Percentiles rank a stretch among this genome's conserved stretches.
Conservation (phyloP, 495 filamentous ascomycete genomes). For the Daldinia grandis region DNA sequence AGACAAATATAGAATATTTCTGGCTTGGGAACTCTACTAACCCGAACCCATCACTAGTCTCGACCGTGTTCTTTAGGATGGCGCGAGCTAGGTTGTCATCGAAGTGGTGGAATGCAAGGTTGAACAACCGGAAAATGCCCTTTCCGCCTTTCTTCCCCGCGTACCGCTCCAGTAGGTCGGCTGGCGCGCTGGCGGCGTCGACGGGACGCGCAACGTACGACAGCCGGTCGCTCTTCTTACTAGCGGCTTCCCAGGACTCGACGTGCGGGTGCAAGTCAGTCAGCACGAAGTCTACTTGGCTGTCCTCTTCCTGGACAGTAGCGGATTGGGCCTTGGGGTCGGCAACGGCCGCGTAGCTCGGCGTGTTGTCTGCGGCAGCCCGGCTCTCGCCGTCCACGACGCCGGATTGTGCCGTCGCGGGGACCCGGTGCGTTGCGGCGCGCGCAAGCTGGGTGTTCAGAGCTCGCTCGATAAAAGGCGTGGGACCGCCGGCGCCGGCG, state of each 20-base stretch:
- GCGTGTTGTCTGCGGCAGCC: slow-evolving; percentile 25
- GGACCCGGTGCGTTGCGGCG: background rate
- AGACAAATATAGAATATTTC: background rate
- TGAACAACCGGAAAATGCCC: slow-evolving; percentile 71
- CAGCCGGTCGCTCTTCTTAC: slow-evolving; percentile 58
- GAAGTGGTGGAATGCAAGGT: slow-evolving; percentile 81
- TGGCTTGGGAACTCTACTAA: slow-evolving; percentile 37
- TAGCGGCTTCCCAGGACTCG: slow-evolving; percentile 64
- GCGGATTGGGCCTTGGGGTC: slow-evolving; percentile 22
- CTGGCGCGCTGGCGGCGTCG: slow-evolving; percentile 66
- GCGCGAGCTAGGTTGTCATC: slow-evolving; percentile 64
- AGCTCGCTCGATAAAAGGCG: slow-evolving; percentile 64
- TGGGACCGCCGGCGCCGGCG: slow-evolving; percentile 75
- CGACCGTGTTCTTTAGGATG: slow-evolving; percentile 68
- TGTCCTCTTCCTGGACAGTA: slow-evolving; percentile 19
- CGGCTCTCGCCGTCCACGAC: slow-evolving; percentile 43
- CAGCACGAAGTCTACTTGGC: slow-evolving; percentile 66
- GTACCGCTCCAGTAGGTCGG: slow-evolving; percentile 50
- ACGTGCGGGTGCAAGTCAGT: slow-evolving; percentile 75
- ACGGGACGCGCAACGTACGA: slow-evolving; percentile 65
- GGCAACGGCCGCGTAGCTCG: slow-evolving; percentile 42
- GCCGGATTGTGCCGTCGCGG: slow-evolving; percentile 27
- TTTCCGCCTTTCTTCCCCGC: slow-evolving; percentile 48
- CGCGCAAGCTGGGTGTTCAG: slow-evolving; percentile 24
- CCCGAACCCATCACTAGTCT: slow-evolving; percentile 71